Evolutionary conservation across 345 rosid genomes (phyloP).

Genomic region (Camelina laxa): DNA sequence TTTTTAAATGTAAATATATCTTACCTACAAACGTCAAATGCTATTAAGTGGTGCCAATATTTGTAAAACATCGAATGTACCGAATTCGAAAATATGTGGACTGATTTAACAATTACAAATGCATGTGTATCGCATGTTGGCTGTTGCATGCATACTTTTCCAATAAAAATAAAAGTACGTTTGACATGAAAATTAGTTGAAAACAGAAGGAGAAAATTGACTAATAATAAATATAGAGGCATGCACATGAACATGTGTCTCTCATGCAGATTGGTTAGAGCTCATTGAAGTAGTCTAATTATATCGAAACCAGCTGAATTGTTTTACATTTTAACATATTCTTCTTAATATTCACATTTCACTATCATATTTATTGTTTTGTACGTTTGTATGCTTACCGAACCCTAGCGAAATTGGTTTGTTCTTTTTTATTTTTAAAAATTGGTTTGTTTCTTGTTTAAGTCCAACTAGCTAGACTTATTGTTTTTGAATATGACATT

Average conservation of each 20-base stretch:
- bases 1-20: background rate
- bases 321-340: background rate
- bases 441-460: too few species aligned
- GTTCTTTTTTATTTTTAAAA: background rate
- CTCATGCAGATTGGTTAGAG: slow-evolving; percentile 34
- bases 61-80: slow-evolving; percentile 24
- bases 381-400: background rate
- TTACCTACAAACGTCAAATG: slow-evolving; percentile 1
- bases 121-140: slow-evolving; percentile 43
- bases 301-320: slow-evolving; percentile 16
- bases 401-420: background rate
- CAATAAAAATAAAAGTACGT: background rate
- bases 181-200: slow-evolving; percentile 33
- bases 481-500: background rate
- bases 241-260: slow-evolving; percentile 43
- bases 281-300: slow-evolving; percentile 34
- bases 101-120: slow-evolving; percentile 30
- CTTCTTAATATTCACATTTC: slow-evolving; percentile 18
- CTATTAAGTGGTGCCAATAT: slow-evolving; percentile 15
- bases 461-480: background rate
- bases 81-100: slow-evolving; percentile 16
- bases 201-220: slow-evolving; percentile 6
- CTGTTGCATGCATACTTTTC: slow-evolving; percentile 37
- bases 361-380: slow-evolving; percentile 17
- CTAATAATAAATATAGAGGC: slow-evolving; percentile 12